Percentiles rank a stretch among this genome's conserved stretches.
Evolutionary conservation across 2,329 filamentous ascomycete species (phyloP).

Genomic region (Fusarium brachygibbosum): DNA sequence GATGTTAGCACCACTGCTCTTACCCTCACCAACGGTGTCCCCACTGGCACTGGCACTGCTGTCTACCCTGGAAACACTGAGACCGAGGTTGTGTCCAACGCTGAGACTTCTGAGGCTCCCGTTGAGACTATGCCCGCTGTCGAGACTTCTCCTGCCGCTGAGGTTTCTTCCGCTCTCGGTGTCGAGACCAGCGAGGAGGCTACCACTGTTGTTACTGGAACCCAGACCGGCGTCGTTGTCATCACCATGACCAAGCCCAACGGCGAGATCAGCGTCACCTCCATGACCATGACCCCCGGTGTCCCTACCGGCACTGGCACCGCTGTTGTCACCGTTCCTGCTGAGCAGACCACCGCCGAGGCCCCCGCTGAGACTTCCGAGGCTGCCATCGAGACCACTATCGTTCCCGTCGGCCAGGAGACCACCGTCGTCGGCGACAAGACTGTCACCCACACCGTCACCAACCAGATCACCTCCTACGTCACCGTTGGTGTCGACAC

Average conservation of each 20-base stretch:
- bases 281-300: slow-evolving; percentile 29
- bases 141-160: slow-evolving; percentile 6
- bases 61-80: slow-evolving; percentile 11
- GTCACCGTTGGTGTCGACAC: slow-evolving; percentile 26
- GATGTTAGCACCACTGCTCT: slow-evolving; percentile 32
- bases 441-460: slow-evolving; percentile 41
- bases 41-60: slow-evolving; percentile 36
- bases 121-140: slow-evolving; percentile 15
- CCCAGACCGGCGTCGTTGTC: slow-evolving; percentile 21
- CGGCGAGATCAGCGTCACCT: slow-evolving; percentile 34
- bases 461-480: slow-evolving; percentile 33
- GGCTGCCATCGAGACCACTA: slow-evolving; percentile 1
- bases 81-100: slow-evolving; percentile 18
- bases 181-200: slow-evolving; percentile 22
- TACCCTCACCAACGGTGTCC: slow-evolving; percentile 30
- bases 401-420: slow-evolving; percentile 15
- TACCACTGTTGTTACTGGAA: slow-evolving; percentile 10
- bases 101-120: slow-evolving; percentile 12
- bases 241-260: slow-evolving; percentile 40
- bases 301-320: slow-evolving; percentile 35
- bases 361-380: slow-evolving; percentile 13
- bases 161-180: slow-evolving; percentile 20
- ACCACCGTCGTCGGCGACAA: slow-evolving; percentile 21
- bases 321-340: slow-evolving; percentile 22
- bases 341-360: slow-evolving; percentile 19